Base-by-base conservation (phyloP, 106 monocot genomes). In the Dioscorea zingiberensis region DNA sequence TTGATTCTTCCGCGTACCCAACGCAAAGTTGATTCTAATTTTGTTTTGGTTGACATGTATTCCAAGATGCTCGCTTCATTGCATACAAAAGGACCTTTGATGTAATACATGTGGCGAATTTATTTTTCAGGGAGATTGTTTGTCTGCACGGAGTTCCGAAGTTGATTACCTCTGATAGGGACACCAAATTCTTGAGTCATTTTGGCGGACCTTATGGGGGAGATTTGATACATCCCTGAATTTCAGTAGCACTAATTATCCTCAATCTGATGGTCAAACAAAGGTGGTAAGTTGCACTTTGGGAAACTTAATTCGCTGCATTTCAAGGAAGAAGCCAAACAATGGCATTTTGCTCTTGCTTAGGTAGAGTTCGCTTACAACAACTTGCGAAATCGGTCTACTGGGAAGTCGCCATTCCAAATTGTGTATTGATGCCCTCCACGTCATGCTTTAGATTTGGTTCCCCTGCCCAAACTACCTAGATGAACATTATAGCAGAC, bases 71-170 rank as follows among this genome's bases (percentile, higher is more conserved):
- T 11, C 73, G 66, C 25, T 74, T 66, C 16, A 58, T 74, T 19
- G 27, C 55, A 3, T 74, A 12, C 59, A 7, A 21, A 10, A 78
- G 68, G 45, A 63, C 66, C 18, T 62, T 53, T 22, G 67, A 81
- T 68, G 81, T 71, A 10, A 48, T 67, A 26, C 54, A 61, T 51
- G 48, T 71, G 0, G 69, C 67, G 10, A 17, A 72, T 45, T 28
- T 81, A 1, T 81, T 67, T 53, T 76, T 81, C 11, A 17, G 21
- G 0, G 71, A 81, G 22, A n/a, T 76, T 5, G 62, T 75, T 10
- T 17, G 32, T 2, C 21, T 74, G 15, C 74, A 80, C 69, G 64
- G 64, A 12, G 44, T 74, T 13, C 58, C 65, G 0, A 64, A 66
- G 21, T 45, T 25, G 6, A 66, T 75, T 18, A 66, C 60, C 0